Conservation (phyloP, 2,329 filamentous ascomycete species). For the Aspergillus hiratsukae region DNA sequence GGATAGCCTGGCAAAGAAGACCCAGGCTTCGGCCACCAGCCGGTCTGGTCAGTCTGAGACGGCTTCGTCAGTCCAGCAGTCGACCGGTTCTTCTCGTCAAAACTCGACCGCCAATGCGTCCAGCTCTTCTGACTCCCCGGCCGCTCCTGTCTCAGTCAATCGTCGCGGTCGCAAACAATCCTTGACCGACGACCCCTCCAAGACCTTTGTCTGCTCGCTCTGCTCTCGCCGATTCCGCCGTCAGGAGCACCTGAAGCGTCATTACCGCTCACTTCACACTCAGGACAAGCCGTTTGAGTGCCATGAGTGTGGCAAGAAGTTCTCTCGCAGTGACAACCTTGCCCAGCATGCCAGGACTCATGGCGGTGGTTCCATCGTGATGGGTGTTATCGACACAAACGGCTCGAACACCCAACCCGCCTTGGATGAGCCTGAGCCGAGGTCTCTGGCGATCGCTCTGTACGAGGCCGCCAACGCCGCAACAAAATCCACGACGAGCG, state of each 20-base stretch:
- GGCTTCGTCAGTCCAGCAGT: slow-evolving; percentile 38
- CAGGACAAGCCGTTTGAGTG: slow-evolving; percentile 99
- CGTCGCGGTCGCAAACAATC: slow-evolving; percentile 98
- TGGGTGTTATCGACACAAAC: slow-evolving; percentile 76
- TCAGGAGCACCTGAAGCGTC: slow-evolving; percentile 97
- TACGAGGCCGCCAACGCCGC: slow-evolving; percentile 75
- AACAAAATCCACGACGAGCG: slow-evolving; percentile 50
- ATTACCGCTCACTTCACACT: slow-evolving; percentile 97
- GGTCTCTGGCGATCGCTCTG: slow-evolving; percentile 68
- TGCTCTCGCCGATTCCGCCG: slow-evolving; percentile 97
- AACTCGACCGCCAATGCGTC: slow-evolving; percentile 46
- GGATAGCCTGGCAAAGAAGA: slow-evolving; percentile 24
- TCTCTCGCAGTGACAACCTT: slow-evolving; percentile 95
- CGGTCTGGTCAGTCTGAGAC: slow-evolving; percentile 31
- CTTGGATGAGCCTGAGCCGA: slow-evolving; percentile 56
- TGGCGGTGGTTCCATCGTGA: slow-evolving; percentile 81
- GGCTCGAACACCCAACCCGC: slow-evolving; percentile 47
- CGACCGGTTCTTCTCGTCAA: slow-evolving; percentile 40
- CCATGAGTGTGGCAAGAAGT: slow-evolving; percentile 97
- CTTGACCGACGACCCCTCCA: slow-evolving; percentile 92
- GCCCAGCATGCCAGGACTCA: slow-evolving; percentile 94
- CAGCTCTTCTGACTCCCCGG: slow-evolving; percentile 38
- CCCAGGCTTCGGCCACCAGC: slow-evolving; percentile 27
- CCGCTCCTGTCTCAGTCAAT: slow-evolving; percentile 58
- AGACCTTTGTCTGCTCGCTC: slow-evolving; percentile 95